These are phyloP conservation scores for Globisporangium yorkense DNA, from an alignment of 352 stramenopile genomes.

Conservation along the genomic window DNA sequence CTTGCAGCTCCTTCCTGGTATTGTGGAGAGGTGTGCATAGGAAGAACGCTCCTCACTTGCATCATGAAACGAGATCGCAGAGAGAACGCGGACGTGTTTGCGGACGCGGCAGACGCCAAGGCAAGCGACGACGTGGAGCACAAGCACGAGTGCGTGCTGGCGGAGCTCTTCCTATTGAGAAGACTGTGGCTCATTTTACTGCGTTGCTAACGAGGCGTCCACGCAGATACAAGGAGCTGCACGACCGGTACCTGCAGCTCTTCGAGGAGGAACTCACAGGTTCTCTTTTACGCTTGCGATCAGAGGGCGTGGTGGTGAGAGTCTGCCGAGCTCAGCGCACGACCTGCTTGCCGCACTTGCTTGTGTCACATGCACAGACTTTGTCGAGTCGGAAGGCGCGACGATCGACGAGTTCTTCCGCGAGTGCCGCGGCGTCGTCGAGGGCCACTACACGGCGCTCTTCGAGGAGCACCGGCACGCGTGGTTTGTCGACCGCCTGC, in stretches of 20 bases:
- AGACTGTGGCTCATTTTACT: neutral
- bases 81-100: conserved; percentile 48
- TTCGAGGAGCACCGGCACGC: conserved; percentile 60
- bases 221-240: conserved; percentile 60
- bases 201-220: neutral
- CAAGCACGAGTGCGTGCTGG: conserved; percentile 55
- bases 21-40: too few relatives aligned
- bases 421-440: conserved; percentile 58
- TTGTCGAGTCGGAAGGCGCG: conserved; percentile 59
- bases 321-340: too few relatives aligned
- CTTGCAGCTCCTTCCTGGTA: too few relatives aligned
- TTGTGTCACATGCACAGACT: conserved; percentile 20
- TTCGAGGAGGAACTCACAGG: conserved; percentile 63
- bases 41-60: neutral
- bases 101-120: conserved; percentile 57
- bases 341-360: too few relatives aligned
- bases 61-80: conserved; percentile 12
- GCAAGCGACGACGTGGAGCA: conserved; percentile 55
- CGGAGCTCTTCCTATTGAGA: neutral
- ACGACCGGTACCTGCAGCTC: conserved; percentile 65
- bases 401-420: conserved; percentile 66
- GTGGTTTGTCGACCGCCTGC: conserved; percentile 72
- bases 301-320: too few relatives aligned
- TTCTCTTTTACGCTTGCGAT: neutral
- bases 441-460: conserved; percentile 51